Evolutionary conservation across 108 stramenopile species (phyloP).

Genomic region (Cyclotella choctawhatcheeana): DNA sequence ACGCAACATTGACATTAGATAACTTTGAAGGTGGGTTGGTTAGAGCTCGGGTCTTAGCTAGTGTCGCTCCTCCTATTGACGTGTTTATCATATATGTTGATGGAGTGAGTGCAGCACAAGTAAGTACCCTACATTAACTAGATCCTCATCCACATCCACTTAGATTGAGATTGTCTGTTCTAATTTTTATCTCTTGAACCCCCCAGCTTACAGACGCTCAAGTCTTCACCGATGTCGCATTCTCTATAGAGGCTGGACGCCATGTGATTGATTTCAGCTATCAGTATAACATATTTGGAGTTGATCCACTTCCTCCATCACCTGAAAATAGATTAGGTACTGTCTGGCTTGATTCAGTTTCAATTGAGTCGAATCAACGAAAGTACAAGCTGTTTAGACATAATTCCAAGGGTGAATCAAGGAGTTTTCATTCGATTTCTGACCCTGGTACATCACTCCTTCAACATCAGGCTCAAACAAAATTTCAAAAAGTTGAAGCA

Average conservation of each 20-base stretch:
- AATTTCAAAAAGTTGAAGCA: too few species aligned
- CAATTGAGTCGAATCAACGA: neutral
- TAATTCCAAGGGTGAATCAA: neutral
- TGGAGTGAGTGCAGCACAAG: conserved; percentile 6
- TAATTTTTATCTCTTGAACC: too few species aligned
- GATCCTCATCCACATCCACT: too few species aligned
- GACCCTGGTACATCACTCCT: too few species aligned
- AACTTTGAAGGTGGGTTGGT: conserved; percentile 24
- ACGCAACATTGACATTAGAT: conserved; percentile 22
- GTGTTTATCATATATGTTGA: conserved; percentile 39
- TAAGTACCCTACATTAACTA: too few species aligned
- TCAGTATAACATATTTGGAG: conserved; percentile 32
- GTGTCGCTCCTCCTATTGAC: conserved; percentile 32
- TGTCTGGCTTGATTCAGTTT: conserved; percentile 30
- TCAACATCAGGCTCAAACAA: too few species aligned
- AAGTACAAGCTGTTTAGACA: neutral
- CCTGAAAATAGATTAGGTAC: conserved; percentile 14
- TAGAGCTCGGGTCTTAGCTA: conserved; percentile 9
- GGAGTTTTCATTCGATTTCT: too few species aligned
- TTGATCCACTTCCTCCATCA: conserved; percentile 15
- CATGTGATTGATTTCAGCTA: conserved; percentile 43
- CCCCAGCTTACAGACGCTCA: conserved; percentile 26
- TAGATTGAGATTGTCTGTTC: too few species aligned
- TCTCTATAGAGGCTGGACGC: conserved; percentile 22
- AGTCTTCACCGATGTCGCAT: conserved; percentile 23